phyloP scores from a whole-genome alignment of 75 land plant genomes.

The Selaginella moellendorffii region DNA sequence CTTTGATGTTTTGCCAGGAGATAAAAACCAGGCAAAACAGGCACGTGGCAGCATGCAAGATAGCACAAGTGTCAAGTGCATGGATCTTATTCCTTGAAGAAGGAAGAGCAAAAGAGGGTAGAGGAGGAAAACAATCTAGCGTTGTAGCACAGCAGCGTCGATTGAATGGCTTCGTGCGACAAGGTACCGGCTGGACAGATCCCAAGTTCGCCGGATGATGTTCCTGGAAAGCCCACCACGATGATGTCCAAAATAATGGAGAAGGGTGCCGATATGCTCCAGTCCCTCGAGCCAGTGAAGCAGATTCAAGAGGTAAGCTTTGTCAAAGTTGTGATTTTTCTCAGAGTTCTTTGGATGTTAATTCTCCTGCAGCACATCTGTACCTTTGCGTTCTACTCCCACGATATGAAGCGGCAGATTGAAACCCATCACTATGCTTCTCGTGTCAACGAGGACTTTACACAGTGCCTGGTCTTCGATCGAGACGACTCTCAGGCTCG shows the following conservation, averaged over 20 bases:
- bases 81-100: too few relatives aligned
- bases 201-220: slow-evolving; percentile 25
- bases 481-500: slow-evolving; percentile 47
- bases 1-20: neutral
- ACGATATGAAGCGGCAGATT: slow-evolving; percentile 81
- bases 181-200: slow-evolving; percentile 18
- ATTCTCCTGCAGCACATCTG: slow-evolving; percentile 51
- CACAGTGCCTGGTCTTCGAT: slow-evolving; percentile 88
- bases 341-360: neutral
- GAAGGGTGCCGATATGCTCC: slow-evolving; percentile 46
- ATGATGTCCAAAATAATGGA: slow-evolving; percentile 39
- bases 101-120: too few relatives aligned
- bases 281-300: slow-evolving; percentile 63
- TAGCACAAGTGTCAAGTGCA: neutral
- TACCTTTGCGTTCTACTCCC: slow-evolving; percentile 57
- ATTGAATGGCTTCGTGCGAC: slow-evolving; percentile 61
- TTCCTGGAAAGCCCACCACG: slow-evolving; percentile 40
- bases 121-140: too few relatives aligned
- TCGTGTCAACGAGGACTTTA: slow-evolving; percentile 70
- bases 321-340: neutral
- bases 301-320: slow-evolving; percentile 37
- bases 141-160: too few relatives aligned
- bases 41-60: neutral
- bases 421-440: slow-evolving; percentile 75
- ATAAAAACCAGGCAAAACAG: too few relatives aligned